These are phyloP conservation scores for Yamadazyma membranifaciens DNA, from an alignment of 1,139 yeast species.

Conservation along the genomic window DNA sequence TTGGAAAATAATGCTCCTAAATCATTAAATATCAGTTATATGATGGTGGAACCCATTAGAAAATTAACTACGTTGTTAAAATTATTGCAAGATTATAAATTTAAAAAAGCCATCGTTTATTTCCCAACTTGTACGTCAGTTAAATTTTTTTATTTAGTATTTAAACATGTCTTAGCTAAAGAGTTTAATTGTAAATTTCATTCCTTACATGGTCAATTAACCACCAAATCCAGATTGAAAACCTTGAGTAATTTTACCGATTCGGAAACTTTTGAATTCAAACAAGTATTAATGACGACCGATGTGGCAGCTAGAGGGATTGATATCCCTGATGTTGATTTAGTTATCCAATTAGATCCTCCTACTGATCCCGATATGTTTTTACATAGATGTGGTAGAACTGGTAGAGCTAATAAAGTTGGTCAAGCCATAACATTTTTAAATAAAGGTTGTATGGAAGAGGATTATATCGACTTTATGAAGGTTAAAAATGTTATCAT, in stretches of 20 bases:
- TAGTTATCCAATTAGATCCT: constrained; percentile 85
- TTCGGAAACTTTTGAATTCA: constrained; percentile 37
- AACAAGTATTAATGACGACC: constrained; percentile 71
- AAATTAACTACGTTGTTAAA: constrained; percentile 61
- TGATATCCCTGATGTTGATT: constrained; percentile 88
- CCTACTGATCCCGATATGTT: constrained; percentile 90
- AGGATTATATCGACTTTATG: constrained; percentile 79
- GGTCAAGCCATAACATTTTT: constrained; percentile 80
- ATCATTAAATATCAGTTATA: constrained; percentile 61
- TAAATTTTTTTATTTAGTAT: constrained; percentile 64
- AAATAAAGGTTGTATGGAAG: constrained; percentile 67
- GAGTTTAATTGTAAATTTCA: constrained; percentile 39
- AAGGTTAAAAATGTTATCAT: constrained; percentile 66
- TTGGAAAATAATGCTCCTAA: constrained; percentile 50
- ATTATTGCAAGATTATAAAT: constrained; percentile 52
- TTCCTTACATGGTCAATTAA: constrained; percentile 84
- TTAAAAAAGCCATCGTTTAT: constrained; percentile 78
- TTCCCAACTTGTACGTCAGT: constrained; percentile 90
- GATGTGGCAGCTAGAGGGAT: constrained; percentile 94
- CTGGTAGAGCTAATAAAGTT: constrained; percentile 83
- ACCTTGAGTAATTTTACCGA: constrained; percentile 62
- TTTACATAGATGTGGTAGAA: constrained; percentile 87
- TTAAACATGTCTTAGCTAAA: constrained; percentile 30
- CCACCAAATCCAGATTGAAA: constrained; percentile 70
- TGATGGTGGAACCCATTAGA: constrained; percentile 55